Evolutionary conservation across 1,139 yeast genomes (phyloP), one percentile per base, ranked within the genome.

Genomic region (Wickerhamiella infanticola): DNA sequence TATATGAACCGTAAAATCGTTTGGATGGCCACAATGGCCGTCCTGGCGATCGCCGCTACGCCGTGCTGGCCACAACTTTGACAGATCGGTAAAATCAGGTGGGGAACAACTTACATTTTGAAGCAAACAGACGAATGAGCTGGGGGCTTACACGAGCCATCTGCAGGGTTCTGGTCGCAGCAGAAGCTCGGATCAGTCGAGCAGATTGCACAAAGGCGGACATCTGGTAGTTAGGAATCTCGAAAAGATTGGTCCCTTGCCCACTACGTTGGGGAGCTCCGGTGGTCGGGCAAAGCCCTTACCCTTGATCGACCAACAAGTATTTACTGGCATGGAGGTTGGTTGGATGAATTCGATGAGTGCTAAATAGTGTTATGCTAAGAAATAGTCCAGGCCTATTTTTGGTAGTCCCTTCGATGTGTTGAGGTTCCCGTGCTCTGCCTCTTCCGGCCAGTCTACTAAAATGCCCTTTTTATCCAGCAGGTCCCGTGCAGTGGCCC

Each of bases 401-500:
- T 35, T 25, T 27, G 45, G 35, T 29, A 29, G 5, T 37, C 37
- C 24, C 11, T 18, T 9, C 35, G 36, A 35, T 26, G 24, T 31
- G 33, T 3, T 35, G 31, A 13, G 25, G 27, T 40, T 39, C 9
- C 24, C 5, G 9, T 37, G 43, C 25, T 45, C 43, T 24, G 44
- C 47, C 9, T 74, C 77, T 44, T 75, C 80, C 45, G 72, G 76
- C 83, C 85, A 79, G 38, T 70, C 71, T 41, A 79, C 67, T 3
- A 58, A 60, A 1, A 67, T 69, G 0, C 70, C 69, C 40, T 47
- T 64, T 41, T 71, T 73, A 23, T 71, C 72, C 42, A 90, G 63
- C 35, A 81, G 69, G 51, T 85, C 94, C 53, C 75, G 77, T 1
- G 95, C 78, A 0, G 98, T 90, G 57, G 84, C 93, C 98, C 99